Evolutionary conservation across 306 rosid species (phyloP).

Genomic region (Gastrolobium villosum): DNA sequence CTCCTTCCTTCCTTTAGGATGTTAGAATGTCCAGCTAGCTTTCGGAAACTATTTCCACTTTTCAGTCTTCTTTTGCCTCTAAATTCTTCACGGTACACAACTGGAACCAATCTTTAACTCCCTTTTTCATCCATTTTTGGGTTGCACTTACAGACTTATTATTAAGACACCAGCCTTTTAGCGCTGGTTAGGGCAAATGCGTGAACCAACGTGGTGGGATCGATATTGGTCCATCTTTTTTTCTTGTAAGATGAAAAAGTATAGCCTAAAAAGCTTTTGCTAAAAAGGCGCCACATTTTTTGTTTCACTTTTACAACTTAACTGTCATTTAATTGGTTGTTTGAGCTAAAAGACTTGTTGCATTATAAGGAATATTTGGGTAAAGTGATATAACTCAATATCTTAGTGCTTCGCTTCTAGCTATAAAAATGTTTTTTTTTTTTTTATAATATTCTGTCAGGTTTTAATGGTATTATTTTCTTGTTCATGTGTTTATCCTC

Average conservation of each 20-base stretch:
- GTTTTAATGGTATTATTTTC: background rate
- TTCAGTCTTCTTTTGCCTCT: background rate
- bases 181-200: conserved; percentile 35
- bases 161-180: background rate
- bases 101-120: conserved; percentile 2
- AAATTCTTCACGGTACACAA: background rate
- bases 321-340: conserved; percentile 20
- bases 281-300: conserved; percentile 38
- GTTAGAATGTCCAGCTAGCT: background rate
- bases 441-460: background rate
- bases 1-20: conserved; percentile 10
- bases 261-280: conserved; percentile 14
- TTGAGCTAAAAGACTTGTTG: background rate
- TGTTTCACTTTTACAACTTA: conserved; percentile 28
- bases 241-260: conserved; percentile 26
- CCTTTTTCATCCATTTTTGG: background rate
- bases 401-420: conserved; percentile 1
- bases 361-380: conserved; percentile 1
- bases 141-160: background rate
- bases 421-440: background rate
- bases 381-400: conserved; percentile 11
- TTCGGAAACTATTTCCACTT: background rate
- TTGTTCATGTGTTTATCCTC: background rate
- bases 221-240: background rate
- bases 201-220: conserved; percentile 33